Evolutionary conservation across 805 yeast species (phyloP).

Genomic region (Kuraishia ogatae): DNA sequence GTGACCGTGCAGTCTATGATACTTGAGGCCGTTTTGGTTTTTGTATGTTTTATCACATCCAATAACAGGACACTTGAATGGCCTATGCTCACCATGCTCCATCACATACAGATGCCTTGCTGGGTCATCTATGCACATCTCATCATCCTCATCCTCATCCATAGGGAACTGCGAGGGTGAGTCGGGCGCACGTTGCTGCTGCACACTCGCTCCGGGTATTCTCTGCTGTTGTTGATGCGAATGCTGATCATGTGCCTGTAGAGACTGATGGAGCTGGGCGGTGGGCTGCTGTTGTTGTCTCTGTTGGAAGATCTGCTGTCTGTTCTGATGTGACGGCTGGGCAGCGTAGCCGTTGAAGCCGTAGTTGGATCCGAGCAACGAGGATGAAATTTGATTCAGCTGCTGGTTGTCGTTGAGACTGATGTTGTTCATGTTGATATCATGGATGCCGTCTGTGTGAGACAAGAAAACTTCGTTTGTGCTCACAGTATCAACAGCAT

Average conservation of each 20-base stretch:
- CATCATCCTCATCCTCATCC: slow-evolving; percentile 38
- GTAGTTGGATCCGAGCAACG: slow-evolving; percentile 7
- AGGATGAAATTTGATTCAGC: slow-evolving; percentile 6
- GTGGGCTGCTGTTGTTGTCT: slow-evolving; percentile 11
- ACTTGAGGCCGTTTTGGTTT: slow-evolving; percentile 94
- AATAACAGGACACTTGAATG: slow-evolving; percentile 94
- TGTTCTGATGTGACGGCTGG: not conserved
- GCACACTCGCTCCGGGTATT: not conserved
- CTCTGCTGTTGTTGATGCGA: slow-evolving; percentile 3
- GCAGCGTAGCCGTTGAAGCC: not conserved
- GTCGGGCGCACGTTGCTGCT: not conserved
- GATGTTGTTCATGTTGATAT: slow-evolving; percentile 10
- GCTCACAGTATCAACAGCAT: slow-evolving; percentile 69
- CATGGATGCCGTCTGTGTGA: slow-evolving; percentile 24
- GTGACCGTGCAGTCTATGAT: slow-evolving; percentile 93
- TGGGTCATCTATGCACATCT: slow-evolving; percentile 88
- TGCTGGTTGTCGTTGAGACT: slow-evolving; percentile 5
- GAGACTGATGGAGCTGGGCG: slow-evolving; percentile 5
- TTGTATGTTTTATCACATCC: slow-evolving; percentile 97
- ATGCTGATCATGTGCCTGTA: slow-evolving; percentile 7
- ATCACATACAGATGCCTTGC: slow-evolving; percentile 89
- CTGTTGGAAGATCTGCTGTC: slow-evolving; percentile 7
- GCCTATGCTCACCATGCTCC: slow-evolving; percentile 88
- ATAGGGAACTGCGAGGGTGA: slow-evolving; percentile 17
- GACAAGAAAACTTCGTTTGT: slow-evolving; percentile 85